A percentile compares a stretch with the other conserved stretches of the same genome.
Evolutionary conservation across 306 rosid genomes (phyloP).

Genomic region (Castanea mollissima): DNA sequence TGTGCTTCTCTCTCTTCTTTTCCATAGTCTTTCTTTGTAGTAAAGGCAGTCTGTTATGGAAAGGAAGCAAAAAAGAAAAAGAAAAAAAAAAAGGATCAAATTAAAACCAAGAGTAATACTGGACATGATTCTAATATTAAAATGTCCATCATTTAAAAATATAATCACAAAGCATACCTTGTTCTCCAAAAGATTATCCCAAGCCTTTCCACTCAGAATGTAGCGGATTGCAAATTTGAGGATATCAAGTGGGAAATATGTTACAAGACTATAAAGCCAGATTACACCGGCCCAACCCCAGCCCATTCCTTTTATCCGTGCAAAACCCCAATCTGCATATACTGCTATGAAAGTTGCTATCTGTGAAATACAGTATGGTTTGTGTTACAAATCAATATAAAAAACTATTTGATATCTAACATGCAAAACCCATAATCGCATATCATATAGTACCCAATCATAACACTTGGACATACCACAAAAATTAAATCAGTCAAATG

Average conservation of each 20-base stretch:
- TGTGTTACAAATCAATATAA: background rate
- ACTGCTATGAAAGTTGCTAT: constrained; percentile 89
- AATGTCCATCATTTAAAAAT: background rate
- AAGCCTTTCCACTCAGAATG: constrained; percentile 81
- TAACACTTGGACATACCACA: background rate
- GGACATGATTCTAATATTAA: background rate
- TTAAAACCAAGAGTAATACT: background rate
- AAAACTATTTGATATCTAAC: background rate
- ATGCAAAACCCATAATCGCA: background rate
- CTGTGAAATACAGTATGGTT: constrained; percentile 39
- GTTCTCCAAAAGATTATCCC: constrained; percentile 96
- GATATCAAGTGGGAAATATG: constrained; percentile 84
- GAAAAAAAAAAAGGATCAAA: background rate
- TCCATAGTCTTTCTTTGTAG: constrained; percentile 97
- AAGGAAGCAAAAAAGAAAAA: constrained; percentile 6
- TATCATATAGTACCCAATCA: background rate
- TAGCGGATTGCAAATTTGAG: constrained; percentile 90
- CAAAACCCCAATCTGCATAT: constrained; percentile 80
- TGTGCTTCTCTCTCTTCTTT: constrained; percentile 99
- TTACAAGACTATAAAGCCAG: constrained; percentile 84
- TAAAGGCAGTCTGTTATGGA: constrained; percentile 82
- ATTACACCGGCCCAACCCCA: constrained; percentile 99
- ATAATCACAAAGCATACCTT: constrained; percentile 47
- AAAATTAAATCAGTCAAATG: background rate
- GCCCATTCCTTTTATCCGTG: constrained; percentile 77